A percentile compares a stretch with the other conserved stretches of the same genome.
Conservation (phyloP, 2,329 filamentous ascomycete genomes). For the Pleomassaria siparia region DNA sequence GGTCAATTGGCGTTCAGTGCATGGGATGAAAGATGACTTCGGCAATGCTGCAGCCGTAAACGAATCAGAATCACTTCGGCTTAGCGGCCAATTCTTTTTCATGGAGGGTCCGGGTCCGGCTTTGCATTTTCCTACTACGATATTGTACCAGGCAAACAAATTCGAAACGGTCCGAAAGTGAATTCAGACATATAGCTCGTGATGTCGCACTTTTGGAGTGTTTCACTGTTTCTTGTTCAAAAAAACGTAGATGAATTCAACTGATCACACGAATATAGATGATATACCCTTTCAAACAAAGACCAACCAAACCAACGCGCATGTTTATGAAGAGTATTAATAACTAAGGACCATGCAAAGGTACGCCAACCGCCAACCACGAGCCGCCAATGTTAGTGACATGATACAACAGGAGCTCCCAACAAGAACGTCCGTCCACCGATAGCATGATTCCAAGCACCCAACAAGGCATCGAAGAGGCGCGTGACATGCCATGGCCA, state of each 20-base stretch:
- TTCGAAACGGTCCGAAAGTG: conserved; percentile 45
- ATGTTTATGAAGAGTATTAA: neutral
- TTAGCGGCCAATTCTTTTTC: conserved; percentile 40
- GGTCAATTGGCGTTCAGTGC: conserved; percentile 44
- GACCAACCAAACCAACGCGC: neutral
- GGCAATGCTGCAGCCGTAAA: conserved; percentile 44
- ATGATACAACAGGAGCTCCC: too few species aligned
- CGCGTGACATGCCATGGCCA: too few species aligned
- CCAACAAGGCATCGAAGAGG: neutral
- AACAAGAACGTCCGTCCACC: too few species aligned
- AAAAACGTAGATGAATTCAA: neutral
- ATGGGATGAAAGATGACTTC: conserved; percentile 45
- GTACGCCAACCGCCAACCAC: too few species aligned
- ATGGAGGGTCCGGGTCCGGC: conserved; percentile 41
- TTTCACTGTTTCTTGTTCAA: conserved; percentile 12
- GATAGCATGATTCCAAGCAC: too few species aligned
- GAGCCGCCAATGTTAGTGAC: neutral
- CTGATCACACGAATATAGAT: neutral
- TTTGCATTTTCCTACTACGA: conserved; percentile 44
- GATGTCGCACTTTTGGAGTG: conserved; percentile 35
- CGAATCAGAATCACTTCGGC: conserved; percentile 38
- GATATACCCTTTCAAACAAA: conserved; percentile 1
- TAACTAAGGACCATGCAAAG: neutral
- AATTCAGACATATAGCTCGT: conserved; percentile 35
- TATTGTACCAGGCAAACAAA: conserved; percentile 45